Base-by-base conservation (phyloP, 139 green algal species). In the Tetradesmus lagerheimii region DNA sequence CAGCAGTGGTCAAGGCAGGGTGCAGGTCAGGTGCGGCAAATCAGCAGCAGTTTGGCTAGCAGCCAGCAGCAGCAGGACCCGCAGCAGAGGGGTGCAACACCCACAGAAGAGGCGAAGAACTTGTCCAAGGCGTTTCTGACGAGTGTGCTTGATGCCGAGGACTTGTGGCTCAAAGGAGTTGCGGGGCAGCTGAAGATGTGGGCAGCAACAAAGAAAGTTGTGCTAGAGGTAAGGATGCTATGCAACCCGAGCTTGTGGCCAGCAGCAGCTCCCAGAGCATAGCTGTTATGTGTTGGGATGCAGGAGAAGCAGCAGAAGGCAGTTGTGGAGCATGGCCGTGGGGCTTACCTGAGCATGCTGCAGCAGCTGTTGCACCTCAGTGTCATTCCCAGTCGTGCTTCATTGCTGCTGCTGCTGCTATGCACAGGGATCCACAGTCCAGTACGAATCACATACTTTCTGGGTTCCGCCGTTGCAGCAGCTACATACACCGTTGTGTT, bases 131-230 rank as follows among this genome's bases (percentile, higher is more conserved):
- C 66, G 6, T 84, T 88, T 16, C 27, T 88, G 41, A 66, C 66
- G 29, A 79, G 35, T 29, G 80, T 71, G 20, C 71, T 92, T 1
- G 50, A 75, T 41, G 41, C 64, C 31, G 89, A 92, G 47, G 89
- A 92, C 39, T 71, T 88, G 15, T 92, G 89, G 89, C 37, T 92
- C 31, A 45, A 39, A 27, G 89, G 31, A 6, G 66, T 92, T 31
- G 80, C 47, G 4, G 89, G 89, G 35, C 41, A 66, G 74, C 35
- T 92, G 9, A 92, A 86, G 82, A 67, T 89, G 4, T 92, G 89
- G 89, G 34, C 80, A 4, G 88, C 43, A n/a, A n/a, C 77, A 41
- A 84, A 43, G 77, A 47, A 66, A n/a, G 18, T 64, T 5, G 37
- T 62, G 5, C 77, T 91, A 0, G 45, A 91, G 87, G 87, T 91